phyloP scores from a whole-genome alignment of 1,284 basidiomycete species.

The Cryptococcus hybrid region DNA sequence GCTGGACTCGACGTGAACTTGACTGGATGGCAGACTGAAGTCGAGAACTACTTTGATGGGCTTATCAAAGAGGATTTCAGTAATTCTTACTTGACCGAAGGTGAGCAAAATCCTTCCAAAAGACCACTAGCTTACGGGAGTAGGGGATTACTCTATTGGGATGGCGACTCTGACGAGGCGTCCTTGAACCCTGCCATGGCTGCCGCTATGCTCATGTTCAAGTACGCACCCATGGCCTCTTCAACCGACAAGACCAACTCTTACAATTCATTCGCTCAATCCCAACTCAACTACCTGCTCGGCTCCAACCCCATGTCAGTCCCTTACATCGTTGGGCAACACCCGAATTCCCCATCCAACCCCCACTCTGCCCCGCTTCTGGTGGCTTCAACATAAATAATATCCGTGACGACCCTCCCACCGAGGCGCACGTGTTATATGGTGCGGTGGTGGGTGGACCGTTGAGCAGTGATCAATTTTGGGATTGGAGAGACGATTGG shows the following conservation, averaged over 20 bases:
- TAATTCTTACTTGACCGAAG: slow-evolving; percentile 58
- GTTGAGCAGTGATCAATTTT: slow-evolving; percentile 70
- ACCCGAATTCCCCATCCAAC: slow-evolving; percentile 85
- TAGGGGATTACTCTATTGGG: slow-evolving; percentile 77
- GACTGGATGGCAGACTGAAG: slow-evolving; percentile 65
- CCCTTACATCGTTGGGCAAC: slow-evolving; percentile 63
- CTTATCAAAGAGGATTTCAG: slow-evolving; percentile 61
- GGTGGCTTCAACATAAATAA: slow-evolving; percentile 64
- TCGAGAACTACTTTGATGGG: slow-evolving; percentile 73
- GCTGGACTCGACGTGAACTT: slow-evolving; percentile 57
- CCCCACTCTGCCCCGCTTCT: slow-evolving; percentile 83
- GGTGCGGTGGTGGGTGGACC: slow-evolving; percentile 88
- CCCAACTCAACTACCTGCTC: slow-evolving; percentile 75
- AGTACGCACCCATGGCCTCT: slow-evolving; percentile 72
- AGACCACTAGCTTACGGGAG: not conserved
- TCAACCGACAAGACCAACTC: slow-evolving; percentile 58
- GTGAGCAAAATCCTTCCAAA: slow-evolving; percentile 40
- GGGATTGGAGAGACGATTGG: slow-evolving; percentile 67
- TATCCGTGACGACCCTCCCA: slow-evolving; percentile 69
- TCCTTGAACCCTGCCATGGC: slow-evolving; percentile 85
- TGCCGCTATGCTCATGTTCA: slow-evolving; percentile 72
- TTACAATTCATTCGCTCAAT: slow-evolving; percentile 72
- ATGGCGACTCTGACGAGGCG: slow-evolving; percentile 72
- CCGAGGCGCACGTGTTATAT: slow-evolving; percentile 73
- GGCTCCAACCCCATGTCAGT: slow-evolving; percentile 53